A percentile compares a stretch with the other conserved stretches of the same genome.
These are phyloP conservation scores for Lablab purpureus DNA, from an alignment of 306 rosid species.

Conservation along the genomic window DNA sequence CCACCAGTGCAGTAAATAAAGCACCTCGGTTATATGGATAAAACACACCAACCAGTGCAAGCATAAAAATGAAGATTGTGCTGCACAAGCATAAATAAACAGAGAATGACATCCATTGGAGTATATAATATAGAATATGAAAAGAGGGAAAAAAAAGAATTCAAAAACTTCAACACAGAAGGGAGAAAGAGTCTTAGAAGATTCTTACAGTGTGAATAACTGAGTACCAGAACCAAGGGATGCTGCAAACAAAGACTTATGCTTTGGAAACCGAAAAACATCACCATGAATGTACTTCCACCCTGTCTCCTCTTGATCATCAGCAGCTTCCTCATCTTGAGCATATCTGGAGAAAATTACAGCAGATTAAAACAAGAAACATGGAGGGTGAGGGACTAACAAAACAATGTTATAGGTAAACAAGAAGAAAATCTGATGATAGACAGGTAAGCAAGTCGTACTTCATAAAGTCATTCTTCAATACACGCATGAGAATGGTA, in stretches of 20 bases:
- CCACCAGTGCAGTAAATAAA: conserved; percentile 91
- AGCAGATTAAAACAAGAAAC: conserved; percentile 30
- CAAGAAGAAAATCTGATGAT: conserved; percentile 25
- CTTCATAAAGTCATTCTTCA: conserved; percentile 99
- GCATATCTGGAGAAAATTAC: conserved; percentile 68
- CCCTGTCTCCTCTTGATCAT: conserved; percentile 98
- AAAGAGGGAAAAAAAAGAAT: not conserved
- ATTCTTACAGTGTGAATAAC: conserved; percentile 88
- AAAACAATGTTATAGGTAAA: not conserved
- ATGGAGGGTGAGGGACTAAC: not conserved
- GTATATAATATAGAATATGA: not conserved
- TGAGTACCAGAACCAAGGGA: conserved; percentile 97
- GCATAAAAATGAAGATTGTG: conserved; percentile 89
- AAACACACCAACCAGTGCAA: conserved; percentile 93
- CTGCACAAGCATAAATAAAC: conserved; percentile 60
- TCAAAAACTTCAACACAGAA: not conserved
- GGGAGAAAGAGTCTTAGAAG: conserved; percentile 19
- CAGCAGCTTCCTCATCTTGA: conserved; percentile 98
- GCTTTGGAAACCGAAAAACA: conserved; percentile 89
- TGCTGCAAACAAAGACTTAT: conserved; percentile 89
- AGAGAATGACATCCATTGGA: conserved; percentile 35
- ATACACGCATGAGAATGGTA: conserved; percentile 96
- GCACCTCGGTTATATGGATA: conserved; percentile 99
- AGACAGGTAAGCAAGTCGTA: conserved; percentile 52
- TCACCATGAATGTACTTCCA: conserved; percentile 99